Percentiles rank a stretch among this genome's conserved stretches.
Conservation (phyloP, 192 early-diverging fungal species). For the Funneliformis geosporum region DNA sequence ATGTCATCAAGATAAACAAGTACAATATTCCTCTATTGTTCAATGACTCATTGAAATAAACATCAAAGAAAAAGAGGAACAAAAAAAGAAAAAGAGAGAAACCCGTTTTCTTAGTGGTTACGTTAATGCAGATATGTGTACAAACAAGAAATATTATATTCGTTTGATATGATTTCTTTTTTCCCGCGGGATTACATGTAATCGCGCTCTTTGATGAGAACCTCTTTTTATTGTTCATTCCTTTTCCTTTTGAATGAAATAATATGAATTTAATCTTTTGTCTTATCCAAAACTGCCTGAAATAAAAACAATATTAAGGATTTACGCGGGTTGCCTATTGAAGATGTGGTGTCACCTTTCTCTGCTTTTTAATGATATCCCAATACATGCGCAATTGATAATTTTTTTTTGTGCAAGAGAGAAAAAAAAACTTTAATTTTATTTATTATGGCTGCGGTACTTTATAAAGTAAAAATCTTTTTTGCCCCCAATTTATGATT, state of each 20-base stretch:
- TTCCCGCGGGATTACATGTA: conserved; percentile 17
- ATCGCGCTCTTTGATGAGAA: background rate
- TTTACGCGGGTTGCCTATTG: background rate
- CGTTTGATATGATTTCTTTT: background rate
- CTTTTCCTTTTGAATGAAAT: background rate
- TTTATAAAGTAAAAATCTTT: background rate
- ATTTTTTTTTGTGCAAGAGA: too few relatives aligned
- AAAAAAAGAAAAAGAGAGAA: background rate
- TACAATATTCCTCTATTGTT: conserved; percentile 10
- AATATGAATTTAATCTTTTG: background rate
- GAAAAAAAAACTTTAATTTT: too few relatives aligned
- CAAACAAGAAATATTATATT: conserved; percentile 6
- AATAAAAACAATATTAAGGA: background rate
- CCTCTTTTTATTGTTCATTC: background rate
- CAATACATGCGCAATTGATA: background rate
- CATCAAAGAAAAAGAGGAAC: background rate
- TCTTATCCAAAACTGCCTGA: background rate
- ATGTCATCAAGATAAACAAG: background rate
- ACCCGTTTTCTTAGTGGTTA: conserved; percentile 12
- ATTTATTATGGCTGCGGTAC: background rate
- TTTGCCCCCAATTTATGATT: background rate
- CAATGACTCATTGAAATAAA: background rate
- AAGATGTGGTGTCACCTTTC: background rate
- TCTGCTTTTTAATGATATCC: background rate
- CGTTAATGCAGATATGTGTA: conserved; percentile 20